phyloP scores from a whole-genome alignment of 495 filamentous ascomycete genomes.

The Penicillium mononematosum region DNA sequence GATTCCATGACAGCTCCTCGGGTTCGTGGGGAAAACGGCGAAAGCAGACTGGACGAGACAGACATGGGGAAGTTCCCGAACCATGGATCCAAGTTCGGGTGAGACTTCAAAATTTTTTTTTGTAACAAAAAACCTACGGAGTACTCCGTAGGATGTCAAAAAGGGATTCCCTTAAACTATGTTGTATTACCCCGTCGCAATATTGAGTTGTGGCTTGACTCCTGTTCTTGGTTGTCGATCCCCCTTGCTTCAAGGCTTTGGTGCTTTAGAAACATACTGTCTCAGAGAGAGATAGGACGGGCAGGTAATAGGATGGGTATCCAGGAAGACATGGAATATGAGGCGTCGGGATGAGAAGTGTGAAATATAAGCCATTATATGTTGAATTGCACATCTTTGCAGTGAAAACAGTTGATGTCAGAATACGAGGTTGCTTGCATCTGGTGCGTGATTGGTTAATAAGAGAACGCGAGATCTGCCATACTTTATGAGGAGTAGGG shows the following conservation, averaged over 20 bases:
- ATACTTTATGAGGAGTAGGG: background rate
- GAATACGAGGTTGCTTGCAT: background rate
- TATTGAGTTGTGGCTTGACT: background rate
- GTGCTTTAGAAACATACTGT: background rate
- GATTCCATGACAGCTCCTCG: constrained; percentile 10
- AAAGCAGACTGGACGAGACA: background rate
- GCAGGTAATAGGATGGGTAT: too few relatives aligned
- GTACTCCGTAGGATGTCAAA: background rate
- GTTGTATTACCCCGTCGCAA: background rate
- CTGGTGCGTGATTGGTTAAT: background rate
- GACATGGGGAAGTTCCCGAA: background rate
- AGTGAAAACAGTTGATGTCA: background rate
- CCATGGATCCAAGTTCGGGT: background rate
- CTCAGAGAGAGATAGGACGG: too few relatives aligned
- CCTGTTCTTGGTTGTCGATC: background rate
- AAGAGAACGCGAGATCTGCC: background rate
- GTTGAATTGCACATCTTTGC: background rate
- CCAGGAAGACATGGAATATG: background rate
- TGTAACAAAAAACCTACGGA: too few relatives aligned
- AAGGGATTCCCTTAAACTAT: background rate
- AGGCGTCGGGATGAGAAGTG: background rate
- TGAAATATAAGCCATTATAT: background rate
- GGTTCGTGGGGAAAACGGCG: background rate
- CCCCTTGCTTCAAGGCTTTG: background rate
- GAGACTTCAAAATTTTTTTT: background rate